Base-by-base conservation (phyloP, 1,284 basidiomycete species). In the Violaceomyces palustris region DNA sequence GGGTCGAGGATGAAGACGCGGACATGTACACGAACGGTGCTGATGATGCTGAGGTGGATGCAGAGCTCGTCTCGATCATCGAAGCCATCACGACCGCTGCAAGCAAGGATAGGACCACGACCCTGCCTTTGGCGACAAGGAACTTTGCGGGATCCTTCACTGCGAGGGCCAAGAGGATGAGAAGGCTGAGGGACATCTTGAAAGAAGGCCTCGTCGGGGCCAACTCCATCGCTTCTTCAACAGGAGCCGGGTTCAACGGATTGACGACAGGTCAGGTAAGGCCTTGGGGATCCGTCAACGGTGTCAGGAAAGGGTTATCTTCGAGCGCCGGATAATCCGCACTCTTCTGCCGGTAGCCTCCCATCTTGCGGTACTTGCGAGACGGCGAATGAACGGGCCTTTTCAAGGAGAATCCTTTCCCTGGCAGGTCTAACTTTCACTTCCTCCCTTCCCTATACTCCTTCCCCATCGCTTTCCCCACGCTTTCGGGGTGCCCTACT, bases 31-130 rank as follows among this genome's bases (percentile, higher is more conserved):
- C 50, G 26, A 43, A 46, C 10, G 52, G 58, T 21, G 61, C 64
- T 6, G 50, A 59, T 24, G 62, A 67, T 32, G 53, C 58, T 39
- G 65, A 68, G 35, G 59, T 71, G 43, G 66, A 71, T 29, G 39
- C 48, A 17, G 67, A 69, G 39, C 28, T 70, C 19, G 30, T 43
- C 9, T 36, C 45, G 1, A 40, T 60, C 7, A 36, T 70, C 4
- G 51, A 53, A 0, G 51, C 66, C 11, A 61, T 72, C 11, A 59
- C 61, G 5, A 14, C 35, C 21, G 54, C 64, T 12, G 57, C 57
- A 0, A 24, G 43, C 6, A 50, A 45, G 40, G 67, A 67, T 31
- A 40, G 67, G 25, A 68, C 67, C 0, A 53, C 50, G 7, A 52
- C 60, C 19, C 33, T 68, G 39, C 67, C 67, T 17, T 35, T 70